A percentile compares a stretch with the other conserved stretches of the same genome.
phyloP scores from a whole-genome alignment of 2,329 filamentous ascomycete species.

The Leptographium wingfieldii region DNA sequence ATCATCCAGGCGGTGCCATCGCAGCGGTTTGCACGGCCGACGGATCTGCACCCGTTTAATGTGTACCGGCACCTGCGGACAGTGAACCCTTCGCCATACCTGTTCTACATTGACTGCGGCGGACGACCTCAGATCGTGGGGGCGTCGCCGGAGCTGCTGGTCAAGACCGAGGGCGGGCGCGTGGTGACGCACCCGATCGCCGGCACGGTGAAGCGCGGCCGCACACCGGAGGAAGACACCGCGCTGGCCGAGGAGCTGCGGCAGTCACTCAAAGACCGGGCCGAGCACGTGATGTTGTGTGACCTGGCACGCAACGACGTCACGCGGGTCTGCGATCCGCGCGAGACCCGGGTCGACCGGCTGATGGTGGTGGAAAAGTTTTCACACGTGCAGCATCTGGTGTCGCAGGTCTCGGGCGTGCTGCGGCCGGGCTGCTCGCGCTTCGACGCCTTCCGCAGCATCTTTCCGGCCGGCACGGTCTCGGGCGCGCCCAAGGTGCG shows the following conservation, averaged over 20 bases:
- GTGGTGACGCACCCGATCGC: constrained; percentile 97
- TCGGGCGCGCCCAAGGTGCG: constrained; percentile 90
- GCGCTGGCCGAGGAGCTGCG: constrained; percentile 64
- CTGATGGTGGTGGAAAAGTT: constrained; percentile 93
- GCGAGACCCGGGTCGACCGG: constrained; percentile 79
- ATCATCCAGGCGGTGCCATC: constrained; percentile 97
- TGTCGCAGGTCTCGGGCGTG: constrained; percentile 90
- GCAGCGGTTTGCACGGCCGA: constrained; percentile 82
- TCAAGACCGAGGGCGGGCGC: constrained; percentile 68
- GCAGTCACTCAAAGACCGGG: constrained; percentile 76
- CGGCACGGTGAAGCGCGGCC: constrained; percentile 82
- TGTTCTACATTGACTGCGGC: constrained; percentile 88
- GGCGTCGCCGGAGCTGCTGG: constrained; percentile 85
- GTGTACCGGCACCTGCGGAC: constrained; percentile 92
- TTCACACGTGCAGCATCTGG: constrained; percentile 93
- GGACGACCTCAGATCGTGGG: constrained; percentile 88
- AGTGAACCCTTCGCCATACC: constrained; percentile 94
- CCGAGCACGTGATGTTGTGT: constrained; percentile 95
- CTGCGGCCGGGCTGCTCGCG: constrained; percentile 71
- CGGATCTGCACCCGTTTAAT: constrained; percentile 90
- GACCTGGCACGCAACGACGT: constrained; percentile 94
- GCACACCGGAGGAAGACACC: constrained; percentile 69
- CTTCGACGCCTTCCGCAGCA: constrained; percentile 90
- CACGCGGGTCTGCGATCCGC: constrained; percentile 86
- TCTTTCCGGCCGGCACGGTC: constrained; percentile 94